Base-by-base conservation (phyloP, 164 flowering plant species). In the Sextonia rubra region DNA sequence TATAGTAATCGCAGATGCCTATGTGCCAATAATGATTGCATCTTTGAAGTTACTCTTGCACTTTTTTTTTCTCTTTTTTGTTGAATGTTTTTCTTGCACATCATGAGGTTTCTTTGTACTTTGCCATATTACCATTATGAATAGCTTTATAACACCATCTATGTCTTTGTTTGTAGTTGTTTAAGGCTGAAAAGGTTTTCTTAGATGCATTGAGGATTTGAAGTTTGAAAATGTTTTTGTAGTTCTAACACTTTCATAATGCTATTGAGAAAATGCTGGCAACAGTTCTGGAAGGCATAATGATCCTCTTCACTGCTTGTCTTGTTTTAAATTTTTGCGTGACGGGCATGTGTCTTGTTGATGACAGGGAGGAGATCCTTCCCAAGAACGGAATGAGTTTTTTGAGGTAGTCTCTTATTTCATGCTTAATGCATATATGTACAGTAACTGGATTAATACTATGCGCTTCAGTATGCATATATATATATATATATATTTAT, bases 341-440 rank as follows among this genome's bases (percentile, higher is more conserved):
- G 44, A 12, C 58, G 24, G 20, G 60, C 12, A 7, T 30, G 69
- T 60, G 7, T 75, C 64, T 69, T 71, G 25, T 73, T 65, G 69
- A 29, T 81, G 73, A 71, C 82, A 88, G 89, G 86, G 80, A 70
- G 86, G 86, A 56, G 91, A 88, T 79, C 91, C 91, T 47, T 82
- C 89, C 68, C 72, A 47, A 55, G 78, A 83, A 23, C 79, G 91
- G 73, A 88, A 86, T 71, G 64, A 74, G 49, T 29, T 79, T 74
- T 49, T 86, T 58, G 89, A 88, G 89, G 91, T 85, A 78, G 24
- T 44, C 61, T 25, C 44, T 55, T 74, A 52, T 27, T 6, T 47
- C 32, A 15, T 26, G 6, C 26, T 61, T 61, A 12, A 18, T 8
- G 14, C 48, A 12, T 29, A 18, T 61, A 7, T 67, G 3, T 3